Evolutionary conservation across 257 asterid species (phyloP).

Genomic region (Ocimum tenuiflorum): DNA sequence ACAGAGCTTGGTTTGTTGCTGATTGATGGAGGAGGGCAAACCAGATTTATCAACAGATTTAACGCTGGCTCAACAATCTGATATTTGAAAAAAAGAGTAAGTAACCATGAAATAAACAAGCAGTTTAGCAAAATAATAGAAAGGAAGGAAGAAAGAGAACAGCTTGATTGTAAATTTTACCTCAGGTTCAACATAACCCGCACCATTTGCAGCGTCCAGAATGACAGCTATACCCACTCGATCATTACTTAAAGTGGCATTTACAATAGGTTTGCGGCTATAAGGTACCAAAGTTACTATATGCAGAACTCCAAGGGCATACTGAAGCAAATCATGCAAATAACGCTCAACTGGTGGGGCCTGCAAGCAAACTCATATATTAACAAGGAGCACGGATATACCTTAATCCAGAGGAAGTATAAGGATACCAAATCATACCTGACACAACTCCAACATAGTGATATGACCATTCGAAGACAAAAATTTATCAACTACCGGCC

Average conservation of each 20-base stretch:
- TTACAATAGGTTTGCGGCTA: constrained; percentile 78
- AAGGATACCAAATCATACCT: constrained; percentile 41
- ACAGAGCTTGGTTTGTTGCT: constrained; percentile 72
- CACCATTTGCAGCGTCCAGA: constrained; percentile 88
- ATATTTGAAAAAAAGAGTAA: constrained; percentile 10
- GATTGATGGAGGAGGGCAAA: constrained; percentile 98
- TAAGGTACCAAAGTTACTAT: constrained; percentile 78
- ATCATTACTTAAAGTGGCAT: constrained; percentile 82
- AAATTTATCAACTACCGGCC: constrained; percentile 87
- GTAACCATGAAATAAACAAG: neutral
- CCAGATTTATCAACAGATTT: constrained; percentile 79
- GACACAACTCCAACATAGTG: constrained; percentile 95
- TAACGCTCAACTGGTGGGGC: constrained; percentile 98
- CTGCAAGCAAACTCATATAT: constrained; percentile 34
- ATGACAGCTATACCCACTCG: constrained; percentile 94
- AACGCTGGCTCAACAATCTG: constrained; percentile 94
- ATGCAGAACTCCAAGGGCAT: constrained; percentile 91
- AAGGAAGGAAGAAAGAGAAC: neutral
- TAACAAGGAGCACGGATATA: neutral
- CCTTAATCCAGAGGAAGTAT: neutral
- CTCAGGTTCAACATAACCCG: constrained; percentile 95
- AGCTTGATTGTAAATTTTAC: constrained; percentile 25
- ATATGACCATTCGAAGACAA: constrained; percentile 69
- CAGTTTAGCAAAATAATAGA: neutral
- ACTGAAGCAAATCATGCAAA: constrained; percentile 88